A percentile compares a stretch with the other conserved stretches of the same genome.
These are phyloP conservation scores for Bryum argenteum DNA, from an alignment of 225 moss, liverwort and hornwort genomes.

Conservation along the genomic window DNA sequence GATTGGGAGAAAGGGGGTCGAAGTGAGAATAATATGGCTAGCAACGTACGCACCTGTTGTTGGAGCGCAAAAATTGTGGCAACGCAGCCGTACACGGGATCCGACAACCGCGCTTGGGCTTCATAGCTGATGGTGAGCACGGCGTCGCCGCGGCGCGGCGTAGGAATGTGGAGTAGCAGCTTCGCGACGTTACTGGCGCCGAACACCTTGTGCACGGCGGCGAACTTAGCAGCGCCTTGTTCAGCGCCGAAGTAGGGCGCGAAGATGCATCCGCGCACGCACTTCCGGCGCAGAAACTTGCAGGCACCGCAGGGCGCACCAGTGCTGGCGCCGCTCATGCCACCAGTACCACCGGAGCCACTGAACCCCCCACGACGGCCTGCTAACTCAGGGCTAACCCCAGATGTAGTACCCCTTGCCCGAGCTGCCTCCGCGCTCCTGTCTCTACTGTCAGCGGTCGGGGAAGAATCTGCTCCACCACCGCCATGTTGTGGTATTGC, in stretches of 20 bases:
- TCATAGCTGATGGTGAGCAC: conserved; percentile 95
- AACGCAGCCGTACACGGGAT: conserved; percentile 92
- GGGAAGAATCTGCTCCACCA: conserved; percentile 26
- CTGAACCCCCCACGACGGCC: conserved; percentile 21
- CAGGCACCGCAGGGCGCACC: conserved; percentile 93
- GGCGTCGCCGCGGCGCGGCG: conserved; percentile 81
- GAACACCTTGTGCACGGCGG: conserved; percentile 93
- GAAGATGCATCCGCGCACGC: conserved; percentile 87
- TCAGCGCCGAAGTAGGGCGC: conserved; percentile 91
- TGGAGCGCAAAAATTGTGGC: conserved; percentile 90
- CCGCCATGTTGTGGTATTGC: background rate
- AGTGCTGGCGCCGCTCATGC: conserved; percentile 74
- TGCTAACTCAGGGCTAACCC: conserved; percentile 34
- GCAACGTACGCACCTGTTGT: conserved; percentile 60
- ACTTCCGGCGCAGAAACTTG: conserved; percentile 92
- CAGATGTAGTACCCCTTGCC: conserved; percentile 19
- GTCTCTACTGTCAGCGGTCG: conserved; percentile 38
- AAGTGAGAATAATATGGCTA: too few species aligned
- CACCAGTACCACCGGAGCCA: conserved; percentile 4
- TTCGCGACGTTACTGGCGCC: conserved; percentile 96
- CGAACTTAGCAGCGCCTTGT: conserved; percentile 86
- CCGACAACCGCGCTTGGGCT: conserved; percentile 87
- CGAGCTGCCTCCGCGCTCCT: background rate
- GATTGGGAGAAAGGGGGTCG: too few species aligned
- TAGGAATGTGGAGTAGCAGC: conserved; percentile 80